A percentile compares a stretch with the other conserved stretches of the same genome.
Conservation (phyloP, 208 protist species). For the Leishmania arabica region DNA sequence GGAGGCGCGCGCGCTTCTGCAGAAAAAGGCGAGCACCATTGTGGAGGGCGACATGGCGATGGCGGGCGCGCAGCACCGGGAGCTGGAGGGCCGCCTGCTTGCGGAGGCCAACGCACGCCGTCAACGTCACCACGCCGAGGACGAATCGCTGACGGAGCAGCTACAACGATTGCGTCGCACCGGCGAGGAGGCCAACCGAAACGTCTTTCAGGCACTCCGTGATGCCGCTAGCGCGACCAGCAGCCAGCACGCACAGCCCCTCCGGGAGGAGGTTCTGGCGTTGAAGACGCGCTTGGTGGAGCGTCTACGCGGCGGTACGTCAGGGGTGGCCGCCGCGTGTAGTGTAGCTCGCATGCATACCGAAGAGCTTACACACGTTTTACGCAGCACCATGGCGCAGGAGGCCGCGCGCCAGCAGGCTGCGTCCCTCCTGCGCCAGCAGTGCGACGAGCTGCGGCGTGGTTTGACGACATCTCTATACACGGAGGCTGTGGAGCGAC, state of each 20-base stretch:
- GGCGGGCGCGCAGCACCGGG: slow-evolving; percentile 30
- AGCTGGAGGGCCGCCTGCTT: slow-evolving; percentile 44
- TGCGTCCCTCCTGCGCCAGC: slow-evolving; percentile 19
- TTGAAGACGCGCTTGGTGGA: slow-evolving; percentile 29
- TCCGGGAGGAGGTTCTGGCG: slow-evolving; percentile 25
- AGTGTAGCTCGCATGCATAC: slow-evolving; percentile 32
- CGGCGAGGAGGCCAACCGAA: slow-evolving; percentile 17
- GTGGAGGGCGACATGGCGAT: slow-evolving; percentile 43
- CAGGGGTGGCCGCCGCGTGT: neutral
- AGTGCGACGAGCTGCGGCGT: slow-evolving; percentile 33
- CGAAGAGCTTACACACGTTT: slow-evolving; percentile 45
- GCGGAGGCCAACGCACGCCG: slow-evolving; percentile 41
- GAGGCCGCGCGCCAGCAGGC: slow-evolving; percentile 29
- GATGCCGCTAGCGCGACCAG: slow-evolving; percentile 9
- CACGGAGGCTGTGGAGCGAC: slow-evolving; percentile 37
- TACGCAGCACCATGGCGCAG: slow-evolving; percentile 24
- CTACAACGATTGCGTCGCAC: slow-evolving; percentile 37
- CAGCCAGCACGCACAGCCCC: slow-evolving; percentile 4
- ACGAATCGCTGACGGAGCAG: slow-evolving; percentile 44
- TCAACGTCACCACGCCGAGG: slow-evolving; percentile 45
- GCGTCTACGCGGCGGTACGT: slow-evolving; percentile 27
- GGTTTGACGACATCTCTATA: slow-evolving; percentile 22
- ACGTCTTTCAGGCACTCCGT: slow-evolving; percentile 14
- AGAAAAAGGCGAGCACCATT: slow-evolving; percentile 32
- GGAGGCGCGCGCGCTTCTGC: slow-evolving; percentile 20